Conservation (phyloP, 768 basidiomycete species). For the Xerocomellus chrysenteron region DNA sequence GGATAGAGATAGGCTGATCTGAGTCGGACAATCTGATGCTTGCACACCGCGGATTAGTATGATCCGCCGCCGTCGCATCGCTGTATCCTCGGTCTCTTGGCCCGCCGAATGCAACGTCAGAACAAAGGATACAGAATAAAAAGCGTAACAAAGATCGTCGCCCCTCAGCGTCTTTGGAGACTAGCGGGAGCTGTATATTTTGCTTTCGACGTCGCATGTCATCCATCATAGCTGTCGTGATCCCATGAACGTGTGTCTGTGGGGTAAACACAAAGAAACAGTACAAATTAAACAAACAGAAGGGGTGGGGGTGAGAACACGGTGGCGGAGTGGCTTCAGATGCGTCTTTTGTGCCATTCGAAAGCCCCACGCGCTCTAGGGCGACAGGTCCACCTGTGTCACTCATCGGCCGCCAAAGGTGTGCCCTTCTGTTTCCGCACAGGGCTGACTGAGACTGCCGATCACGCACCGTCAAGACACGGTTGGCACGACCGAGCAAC, state of each 20-base stretch:
- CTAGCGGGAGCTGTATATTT: not conserved
- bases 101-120: not conserved
- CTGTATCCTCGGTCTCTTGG: not conserved
- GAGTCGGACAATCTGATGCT: not conserved
- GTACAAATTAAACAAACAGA: not conserved
- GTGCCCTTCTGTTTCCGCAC: slow-evolving; percentile 3
- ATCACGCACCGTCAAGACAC: not conserved
- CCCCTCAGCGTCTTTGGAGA: not conserved
- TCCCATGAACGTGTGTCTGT: slow-evolving; percentile 14
- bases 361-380: slow-evolving; percentile 9
- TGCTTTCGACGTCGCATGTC: not conserved
- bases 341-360: slow-evolving; percentile 36
- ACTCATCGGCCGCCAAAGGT: slow-evolving; percentile 2
- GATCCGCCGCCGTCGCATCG: slow-evolving; percentile 26
- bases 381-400: slow-evolving; percentile 4
- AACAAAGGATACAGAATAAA: not conserved
- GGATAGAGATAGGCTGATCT: slow-evolving; percentile 6
- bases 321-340: slow-evolving; percentile 9
- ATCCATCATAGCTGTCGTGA: not conserved
- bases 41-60: not conserved
- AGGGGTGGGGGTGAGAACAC: slow-evolving; percentile 21
- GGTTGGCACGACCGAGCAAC: not conserved
- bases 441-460: not conserved
- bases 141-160: not conserved
- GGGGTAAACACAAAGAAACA: slow-evolving; percentile 7